Base-by-base conservation (phyloP, 495 filamentous ascomycete species). In the Annulohypoxylon stygium region DNA sequence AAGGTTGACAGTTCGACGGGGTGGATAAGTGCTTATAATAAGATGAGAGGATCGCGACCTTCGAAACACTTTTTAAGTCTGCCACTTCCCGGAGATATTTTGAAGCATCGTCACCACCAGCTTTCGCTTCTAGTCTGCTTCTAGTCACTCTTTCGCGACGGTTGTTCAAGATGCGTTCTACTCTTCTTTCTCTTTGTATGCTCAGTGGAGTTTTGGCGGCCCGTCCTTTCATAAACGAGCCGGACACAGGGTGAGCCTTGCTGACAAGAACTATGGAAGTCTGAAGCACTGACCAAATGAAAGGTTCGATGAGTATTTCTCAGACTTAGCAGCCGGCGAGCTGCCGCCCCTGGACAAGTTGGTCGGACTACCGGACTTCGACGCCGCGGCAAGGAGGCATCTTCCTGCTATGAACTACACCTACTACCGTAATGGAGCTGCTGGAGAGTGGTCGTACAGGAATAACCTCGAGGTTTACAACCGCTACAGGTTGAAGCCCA, bases 401-500 rank as follows among this genome's bases (percentile, higher is more conserved):
- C 73, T 82, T 25, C 61, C 78, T 0, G 18, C 36, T 9, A 51
- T 63, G 30, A 77, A 78, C 53, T 82, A 82, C 62, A 80, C 81
- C 4, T 84, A 81, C 54, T 84, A 84, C 64, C 77, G 82, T 33
- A 81, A 79, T 61, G 82, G 80, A 11, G 81, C 82, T 12, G 79
- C 67, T 2, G 82, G 79, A 14, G 82, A 84, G 64, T 81, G 78
- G 75, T 79, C 78, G 26, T 84, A 84, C 69, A 69, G 81, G 1
- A 81, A 82, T 55, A 81, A 83, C 64, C 74, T 83, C 14, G 82
- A 83, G 55, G 76, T 81, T 18, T 83, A 72, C 62, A 57, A 67
- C 67, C 69, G 80, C 26, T 78, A 76, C 33, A 33, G 36, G 23
- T 65, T 82, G 3, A 69, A 69, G 11, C 78, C 78, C 20, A 65